Conservation (phyloP, 768 basidiomycete species). For the Cubamyces sp. region DNA sequence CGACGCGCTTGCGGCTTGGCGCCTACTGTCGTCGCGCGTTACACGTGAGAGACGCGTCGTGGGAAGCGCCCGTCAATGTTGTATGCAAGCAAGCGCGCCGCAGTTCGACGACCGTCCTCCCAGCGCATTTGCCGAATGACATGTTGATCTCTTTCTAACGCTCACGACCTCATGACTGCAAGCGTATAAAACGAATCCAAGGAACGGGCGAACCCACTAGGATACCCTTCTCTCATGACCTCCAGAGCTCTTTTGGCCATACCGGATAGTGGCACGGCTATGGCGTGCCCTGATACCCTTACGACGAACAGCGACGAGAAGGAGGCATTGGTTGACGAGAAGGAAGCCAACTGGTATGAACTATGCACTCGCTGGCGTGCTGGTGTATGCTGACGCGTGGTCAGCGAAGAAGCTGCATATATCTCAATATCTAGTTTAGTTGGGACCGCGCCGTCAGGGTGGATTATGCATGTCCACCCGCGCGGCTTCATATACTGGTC, state of each 20-base stretch:
- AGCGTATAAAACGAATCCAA: too few species aligned
- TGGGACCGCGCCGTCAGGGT: constrained; percentile 31
- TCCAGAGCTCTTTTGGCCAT: not conserved
- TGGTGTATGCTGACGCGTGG: not conserved
- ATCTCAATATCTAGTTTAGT: constrained; percentile 3
- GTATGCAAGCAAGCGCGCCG: not conserved
- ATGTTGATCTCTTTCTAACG: not conserved
- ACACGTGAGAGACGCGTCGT: constrained; percentile 22
- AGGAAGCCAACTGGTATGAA: not conserved
- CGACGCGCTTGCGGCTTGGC: constrained; percentile 18
- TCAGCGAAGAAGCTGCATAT: constrained; percentile 7
- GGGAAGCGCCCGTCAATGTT: not conserved
- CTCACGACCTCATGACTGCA: not conserved
- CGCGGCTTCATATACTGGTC: constrained; percentile 58
- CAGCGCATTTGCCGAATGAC: too few species aligned
- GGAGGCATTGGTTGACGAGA: not conserved
- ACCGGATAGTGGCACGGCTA: not conserved
- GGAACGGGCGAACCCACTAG: not conserved
- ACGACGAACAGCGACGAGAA: not conserved
- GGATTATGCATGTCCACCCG: constrained; percentile 48
- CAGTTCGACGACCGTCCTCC: too few species aligned
- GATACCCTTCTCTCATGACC: not conserved
- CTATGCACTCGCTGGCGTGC: not conserved
- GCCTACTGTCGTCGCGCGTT: constrained; percentile 22
- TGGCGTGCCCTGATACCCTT: not conserved